phyloP scores from a whole-genome alignment of 345 rosid species.

The Populus simonii region DNA sequence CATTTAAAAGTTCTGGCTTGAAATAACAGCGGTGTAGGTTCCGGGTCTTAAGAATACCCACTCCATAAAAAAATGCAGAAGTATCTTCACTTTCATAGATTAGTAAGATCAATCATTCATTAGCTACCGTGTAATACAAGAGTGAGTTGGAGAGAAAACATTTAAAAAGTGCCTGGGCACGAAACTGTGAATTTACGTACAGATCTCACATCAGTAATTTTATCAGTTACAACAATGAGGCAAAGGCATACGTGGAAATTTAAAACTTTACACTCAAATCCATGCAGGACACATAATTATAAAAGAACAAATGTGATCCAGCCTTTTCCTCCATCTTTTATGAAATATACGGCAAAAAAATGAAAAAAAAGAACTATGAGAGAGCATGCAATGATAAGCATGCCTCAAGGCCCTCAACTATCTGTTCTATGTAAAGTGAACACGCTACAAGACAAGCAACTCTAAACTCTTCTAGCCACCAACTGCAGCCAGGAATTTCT shows the following conservation, averaged over 20 bases:
- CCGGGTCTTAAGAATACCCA: background rate
- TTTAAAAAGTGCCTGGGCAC: background rate
- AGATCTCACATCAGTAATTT: background rate
- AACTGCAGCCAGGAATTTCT: conserved; percentile 49
- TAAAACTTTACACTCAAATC: background rate
- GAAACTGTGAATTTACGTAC: background rate
- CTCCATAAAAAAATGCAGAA: background rate
- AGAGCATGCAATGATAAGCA: background rate
- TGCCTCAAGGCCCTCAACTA: background rate
- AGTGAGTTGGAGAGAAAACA: background rate
- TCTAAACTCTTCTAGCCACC: conserved; percentile 30
- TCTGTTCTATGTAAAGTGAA: background rate
- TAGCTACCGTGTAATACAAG: background rate
- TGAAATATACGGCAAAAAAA: background rate
- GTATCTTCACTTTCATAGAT: background rate
- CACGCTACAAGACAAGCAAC: background rate
- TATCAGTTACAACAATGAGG: conserved; percentile 1
- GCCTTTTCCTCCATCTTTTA: background rate
- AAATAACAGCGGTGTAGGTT: background rate
- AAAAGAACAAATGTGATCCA: conserved; percentile 8
- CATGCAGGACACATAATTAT: conserved; percentile 12
- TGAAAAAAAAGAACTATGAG: background rate
- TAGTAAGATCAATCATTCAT: background rate
- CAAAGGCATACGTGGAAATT: conserved; percentile 14
- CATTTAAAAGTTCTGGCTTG: background rate